Conservation (phyloP, 2,329 filamentous ascomycete genomes). For the Trichoderma koningiopsis region DNA sequence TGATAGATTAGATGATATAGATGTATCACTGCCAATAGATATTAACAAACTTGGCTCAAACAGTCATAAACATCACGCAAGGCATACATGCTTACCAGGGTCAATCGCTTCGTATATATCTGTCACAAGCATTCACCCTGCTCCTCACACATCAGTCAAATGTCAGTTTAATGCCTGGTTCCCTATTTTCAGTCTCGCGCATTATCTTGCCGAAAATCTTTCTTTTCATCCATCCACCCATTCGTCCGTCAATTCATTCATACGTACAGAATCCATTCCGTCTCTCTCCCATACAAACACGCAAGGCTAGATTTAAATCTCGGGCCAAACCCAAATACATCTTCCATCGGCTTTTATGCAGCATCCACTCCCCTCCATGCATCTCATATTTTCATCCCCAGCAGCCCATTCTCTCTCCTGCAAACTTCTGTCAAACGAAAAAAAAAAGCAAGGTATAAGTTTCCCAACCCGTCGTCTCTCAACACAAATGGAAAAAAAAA, state of each 20-base stretch:
- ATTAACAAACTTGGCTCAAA: not conserved
- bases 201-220: not conserved
- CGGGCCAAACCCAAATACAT: not conserved
- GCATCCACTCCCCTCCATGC: not conserved
- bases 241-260: conserved; percentile 11
- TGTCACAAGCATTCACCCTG: not conserved
- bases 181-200: not conserved
- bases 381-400: not conserved
- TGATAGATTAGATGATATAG: conserved; percentile 6
- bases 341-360: not conserved
- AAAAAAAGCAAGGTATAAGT: conserved; percentile 10
- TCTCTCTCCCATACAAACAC: not conserved
- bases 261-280: conserved; percentile 1
- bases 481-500: not conserved
- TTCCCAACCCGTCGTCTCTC: not conserved
- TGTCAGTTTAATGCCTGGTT: not conserved
- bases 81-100: not conserved
- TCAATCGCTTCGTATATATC: not conserved
- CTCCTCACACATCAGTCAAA: not conserved
- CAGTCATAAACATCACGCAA: not conserved
- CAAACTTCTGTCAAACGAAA: not conserved
- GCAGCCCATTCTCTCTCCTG: not conserved
- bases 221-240: conserved; percentile 2
- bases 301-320: not conserved
- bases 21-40: not conserved